Evolutionary conservation across 805 yeast genomes (phyloP).

Genomic region (Danielia oregonensis): DNA sequence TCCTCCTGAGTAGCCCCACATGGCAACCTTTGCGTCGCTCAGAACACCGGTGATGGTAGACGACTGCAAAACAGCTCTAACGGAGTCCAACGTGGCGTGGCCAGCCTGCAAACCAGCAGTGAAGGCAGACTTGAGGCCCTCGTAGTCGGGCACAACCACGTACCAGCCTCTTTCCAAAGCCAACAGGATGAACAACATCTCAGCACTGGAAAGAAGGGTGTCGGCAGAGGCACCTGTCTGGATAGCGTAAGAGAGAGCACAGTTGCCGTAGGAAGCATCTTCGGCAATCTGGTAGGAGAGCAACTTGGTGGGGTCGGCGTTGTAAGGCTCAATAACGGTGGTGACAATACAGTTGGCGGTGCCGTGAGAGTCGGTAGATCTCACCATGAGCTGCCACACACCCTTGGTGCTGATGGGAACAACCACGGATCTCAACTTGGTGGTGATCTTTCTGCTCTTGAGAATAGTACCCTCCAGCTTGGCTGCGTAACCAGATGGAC

Average conservation of each 20-base stretch:
- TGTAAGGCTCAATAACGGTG: constrained; percentile 1
- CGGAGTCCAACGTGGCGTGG: constrained; percentile 16
- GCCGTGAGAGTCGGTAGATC: neutral
- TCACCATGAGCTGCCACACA: neutral
- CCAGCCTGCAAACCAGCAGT: constrained; percentile 19
- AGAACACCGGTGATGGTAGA: constrained; percentile 13
- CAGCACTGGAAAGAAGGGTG: constrained; percentile 8
- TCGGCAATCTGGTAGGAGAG: constrained; percentile 1
- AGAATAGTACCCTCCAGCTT: no score
- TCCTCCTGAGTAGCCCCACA: constrained; percentile 2
- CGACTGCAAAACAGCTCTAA: constrained; percentile 15
- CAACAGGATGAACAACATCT: constrained; percentile 12
- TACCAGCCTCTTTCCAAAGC: constrained; percentile 19
- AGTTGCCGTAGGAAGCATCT: neutral
- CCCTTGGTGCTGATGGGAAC: neutral
- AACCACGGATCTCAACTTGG: neutral
- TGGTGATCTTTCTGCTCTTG: no score
- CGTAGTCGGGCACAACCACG: constrained; percentile 19
- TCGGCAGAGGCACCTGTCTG: neutral
- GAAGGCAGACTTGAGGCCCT: constrained; percentile 19
- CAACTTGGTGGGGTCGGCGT: constrained; percentile 1
- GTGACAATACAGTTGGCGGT: neutral
- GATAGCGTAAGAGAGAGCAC: constrained; percentile 1
- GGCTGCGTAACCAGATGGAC: no score
- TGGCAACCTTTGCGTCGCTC: constrained; percentile 12